Evolutionary conservation across 108 stramenopile species (phyloP), one percentile per base, ranked within the genome.

Genomic region (Phaeodactylum tricornutum): DNA sequence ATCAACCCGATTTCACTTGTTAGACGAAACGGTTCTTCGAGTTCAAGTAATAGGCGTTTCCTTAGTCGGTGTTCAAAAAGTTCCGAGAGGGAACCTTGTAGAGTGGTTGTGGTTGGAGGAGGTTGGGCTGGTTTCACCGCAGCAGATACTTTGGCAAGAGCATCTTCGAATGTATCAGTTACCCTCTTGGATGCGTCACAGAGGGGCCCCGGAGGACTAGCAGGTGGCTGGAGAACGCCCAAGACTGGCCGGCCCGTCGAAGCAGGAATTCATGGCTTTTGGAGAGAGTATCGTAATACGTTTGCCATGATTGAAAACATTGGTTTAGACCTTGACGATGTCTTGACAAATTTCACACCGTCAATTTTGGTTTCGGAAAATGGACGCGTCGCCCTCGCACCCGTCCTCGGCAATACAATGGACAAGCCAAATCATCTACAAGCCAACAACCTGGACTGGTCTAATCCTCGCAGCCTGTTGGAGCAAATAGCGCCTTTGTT

Each of bases 261-360:
- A 59, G 81, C 86, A 24, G 87, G 87, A n/a, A 58, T 88, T 17
- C 87, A 88, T 57, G 87, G 87, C 11, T 88, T 88, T 48, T 88
- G 87, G 87, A 53, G 87, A 42, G 87, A 84, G 62, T 88, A 88
- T 45, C 44, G 50, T n/a, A 88, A 88, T 43, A 84, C 82, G 7
- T 81, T 81, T 60, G 71, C 71, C n/a, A 62, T 64, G 14, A 79
- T 88, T 47, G 64, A 65, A 43, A 27, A 53, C 3, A 81, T 81
- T 39, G 87, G 82, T 24, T 47, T 88, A 2, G 40, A 74, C 23
- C 26, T 84, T 1, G 75, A 83, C 54, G 74, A 75, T 50, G 79
- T 81, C 0, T 51, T 88, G 62, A 69, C 79, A 8, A 64, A 59
- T 17, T 88, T 56, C 40, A 71, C 75, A 14, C 87, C 87, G 2